Conservation (phyloP, 1,284 basidiomycete species). For the Lentinula novae-zelandiae region DNA sequence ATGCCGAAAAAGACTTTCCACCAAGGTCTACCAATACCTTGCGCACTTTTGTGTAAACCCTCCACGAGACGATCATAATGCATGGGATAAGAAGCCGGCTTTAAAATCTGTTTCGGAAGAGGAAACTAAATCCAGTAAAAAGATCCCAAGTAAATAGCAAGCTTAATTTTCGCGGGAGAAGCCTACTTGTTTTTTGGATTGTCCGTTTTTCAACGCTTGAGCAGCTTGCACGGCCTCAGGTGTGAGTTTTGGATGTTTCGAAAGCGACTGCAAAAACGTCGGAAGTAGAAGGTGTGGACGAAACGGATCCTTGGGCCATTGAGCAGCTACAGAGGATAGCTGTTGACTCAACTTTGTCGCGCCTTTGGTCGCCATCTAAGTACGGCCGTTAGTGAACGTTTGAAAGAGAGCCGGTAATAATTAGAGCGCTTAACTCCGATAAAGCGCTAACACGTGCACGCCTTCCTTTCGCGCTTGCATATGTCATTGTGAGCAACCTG, state of each 20-base stretch:
- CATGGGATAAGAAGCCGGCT: conserved; percentile 63
- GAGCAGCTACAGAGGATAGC: conserved; percentile 47
- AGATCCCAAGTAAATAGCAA: conserved; percentile 8
- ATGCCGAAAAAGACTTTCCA: conserved; percentile 78
- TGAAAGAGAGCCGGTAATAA: not conserved
- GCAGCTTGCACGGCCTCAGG: conserved; percentile 54
- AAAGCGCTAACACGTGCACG: not conserved
- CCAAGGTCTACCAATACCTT: conserved; percentile 72
- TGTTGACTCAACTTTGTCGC: conserved; percentile 42
- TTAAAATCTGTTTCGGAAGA: conserved; percentile 50
- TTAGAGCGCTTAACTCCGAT: not conserved
- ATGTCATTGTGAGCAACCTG: no score
- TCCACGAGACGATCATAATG: conserved; percentile 70
- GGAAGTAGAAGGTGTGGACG: conserved; percentile 70
- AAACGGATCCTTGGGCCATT: conserved; percentile 69
- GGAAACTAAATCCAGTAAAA: conserved; percentile 11
- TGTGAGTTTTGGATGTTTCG: conserved; percentile 64
- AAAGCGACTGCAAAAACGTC: conserved; percentile 57
- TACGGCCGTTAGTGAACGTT: not conserved
- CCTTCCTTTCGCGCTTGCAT: no score
- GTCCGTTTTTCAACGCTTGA: conserved; percentile 48
- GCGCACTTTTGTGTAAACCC: conserved; percentile 66
- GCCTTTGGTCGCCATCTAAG: conserved; percentile 24
- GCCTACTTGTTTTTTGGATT: conserved; percentile 52
- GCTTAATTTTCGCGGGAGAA: conserved; percentile 27